phyloP scores from a whole-genome alignment of 495 filamentous ascomycete genomes.

The Podospora didyma region DNA sequence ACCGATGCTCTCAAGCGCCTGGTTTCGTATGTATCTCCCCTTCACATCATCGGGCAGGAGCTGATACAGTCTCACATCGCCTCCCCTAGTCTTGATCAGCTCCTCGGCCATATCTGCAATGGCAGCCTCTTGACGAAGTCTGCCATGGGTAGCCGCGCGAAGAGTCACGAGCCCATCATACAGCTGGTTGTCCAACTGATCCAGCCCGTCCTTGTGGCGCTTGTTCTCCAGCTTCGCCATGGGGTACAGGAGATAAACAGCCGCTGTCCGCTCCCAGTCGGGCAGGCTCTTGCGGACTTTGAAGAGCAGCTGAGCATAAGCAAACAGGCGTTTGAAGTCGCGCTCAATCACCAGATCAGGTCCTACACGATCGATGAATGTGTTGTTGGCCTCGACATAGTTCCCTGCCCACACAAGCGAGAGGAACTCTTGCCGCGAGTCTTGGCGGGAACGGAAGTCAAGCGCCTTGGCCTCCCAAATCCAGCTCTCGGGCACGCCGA shows the following conservation, averaged over 20 bases:
- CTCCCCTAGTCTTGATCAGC: conserved; percentile 20
- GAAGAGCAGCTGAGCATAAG: conserved; percentile 50
- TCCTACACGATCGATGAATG: conserved; percentile 72
- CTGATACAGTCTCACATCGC: conserved; percentile 20
- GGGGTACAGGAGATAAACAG: conserved; percentile 79
- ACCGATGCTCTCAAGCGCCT: conserved; percentile 23
- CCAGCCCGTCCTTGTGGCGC: conserved; percentile 27
- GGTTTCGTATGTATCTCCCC: conserved; percentile 21
- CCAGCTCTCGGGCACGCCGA: conserved; percentile 70
- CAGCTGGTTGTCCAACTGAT: conserved; percentile 53
- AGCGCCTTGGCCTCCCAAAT: conserved; percentile 85
- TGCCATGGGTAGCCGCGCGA: conserved; percentile 50
- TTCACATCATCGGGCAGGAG: conserved; percentile 29
- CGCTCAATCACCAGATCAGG: conserved; percentile 74
- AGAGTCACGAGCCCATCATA: conserved; percentile 60
- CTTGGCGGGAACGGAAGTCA: conserved; percentile 63
- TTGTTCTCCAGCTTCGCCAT: conserved; percentile 47
- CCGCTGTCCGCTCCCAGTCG: conserved; percentile 72
- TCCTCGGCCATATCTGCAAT: conserved; percentile 74
- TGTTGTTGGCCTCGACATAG: conserved; percentile 76
- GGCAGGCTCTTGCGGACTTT: conserved; percentile 52
- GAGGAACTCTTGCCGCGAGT: conserved; percentile 61
- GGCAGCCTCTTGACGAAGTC: conserved; percentile 52
- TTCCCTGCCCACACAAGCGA: conserved; percentile 72
- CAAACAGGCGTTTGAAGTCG: conserved; percentile 60